Conservation (phyloP, 768 basidiomycete species). For the Rhizopogon roseolus region DNA sequence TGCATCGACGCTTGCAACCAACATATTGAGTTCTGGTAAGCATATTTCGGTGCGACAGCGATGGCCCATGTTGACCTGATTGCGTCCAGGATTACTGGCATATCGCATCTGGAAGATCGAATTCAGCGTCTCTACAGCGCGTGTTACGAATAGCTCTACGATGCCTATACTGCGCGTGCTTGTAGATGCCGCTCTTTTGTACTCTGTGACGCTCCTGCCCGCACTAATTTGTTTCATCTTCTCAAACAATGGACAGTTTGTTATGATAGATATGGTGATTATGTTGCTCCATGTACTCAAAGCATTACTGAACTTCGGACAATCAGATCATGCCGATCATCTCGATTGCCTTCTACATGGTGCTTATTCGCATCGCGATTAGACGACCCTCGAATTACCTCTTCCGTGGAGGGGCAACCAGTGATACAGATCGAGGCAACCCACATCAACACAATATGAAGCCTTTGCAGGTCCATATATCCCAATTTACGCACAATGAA, state of each 20-base stretch:
- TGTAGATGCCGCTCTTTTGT: conserved; percentile 5
- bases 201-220: conserved; percentile 5
- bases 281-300: not conserved
- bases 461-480: conserved; percentile 1
- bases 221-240: conserved; percentile 4
- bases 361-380: not conserved
- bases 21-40: conserved; percentile 6
- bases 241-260: conserved; percentile 4
- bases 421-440: too few relatives aligned
- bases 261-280: not conserved
- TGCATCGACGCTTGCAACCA: conserved; percentile 5
- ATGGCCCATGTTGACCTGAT: not conserved
- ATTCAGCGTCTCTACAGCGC: not conserved
- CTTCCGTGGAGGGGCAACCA: not conserved
- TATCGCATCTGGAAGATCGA: conserved; percentile 8
- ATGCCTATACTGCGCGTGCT: conserved; percentile 2
- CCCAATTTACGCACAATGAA: not conserved
- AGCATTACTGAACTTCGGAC: not conserved
- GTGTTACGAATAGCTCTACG: not conserved
- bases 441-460: not conserved
- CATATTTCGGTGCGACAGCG: not conserved
- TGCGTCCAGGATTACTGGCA: conserved; percentile 1
- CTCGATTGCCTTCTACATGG: conserved; percentile 8
- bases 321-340: conserved; percentile 5
- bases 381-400: not conserved